A percentile compares a stretch with the other conserved stretches of the same genome.
These are phyloP conservation scores for Penicillium palitans DNA, from an alignment of 2,329 filamentous ascomycete genomes.

Conservation along the genomic window DNA sequence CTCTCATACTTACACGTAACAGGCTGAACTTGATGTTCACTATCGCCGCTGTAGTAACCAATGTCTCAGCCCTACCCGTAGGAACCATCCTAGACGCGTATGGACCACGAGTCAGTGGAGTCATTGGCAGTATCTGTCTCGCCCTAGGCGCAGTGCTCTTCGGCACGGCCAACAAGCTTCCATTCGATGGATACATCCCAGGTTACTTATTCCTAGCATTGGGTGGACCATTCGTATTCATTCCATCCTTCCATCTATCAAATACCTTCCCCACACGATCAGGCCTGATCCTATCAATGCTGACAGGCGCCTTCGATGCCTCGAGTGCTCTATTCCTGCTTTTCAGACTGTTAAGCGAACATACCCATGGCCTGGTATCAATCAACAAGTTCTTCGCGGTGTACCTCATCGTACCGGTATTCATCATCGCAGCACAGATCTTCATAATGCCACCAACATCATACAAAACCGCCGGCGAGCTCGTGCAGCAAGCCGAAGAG, in stretches of 20 bases:
- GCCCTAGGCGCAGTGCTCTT: conserved; percentile 70
- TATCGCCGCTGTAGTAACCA: conserved; percentile 81
- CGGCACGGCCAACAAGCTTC: conserved; percentile 63
- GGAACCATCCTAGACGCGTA: conserved; percentile 81
- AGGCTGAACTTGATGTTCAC: conserved; percentile 88
- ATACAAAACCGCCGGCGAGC: conserved; percentile 82
- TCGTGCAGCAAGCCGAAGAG: conserved; percentile 70
- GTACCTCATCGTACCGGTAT: conserved; percentile 69
- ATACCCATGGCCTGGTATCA: conserved; percentile 57
- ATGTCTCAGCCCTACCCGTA: conserved; percentile 79
- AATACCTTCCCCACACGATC: conserved; percentile 78
- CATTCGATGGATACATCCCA: conserved; percentile 72
- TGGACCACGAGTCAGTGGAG: conserved; percentile 73
- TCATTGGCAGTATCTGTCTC: conserved; percentile 69
- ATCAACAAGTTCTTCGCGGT: conserved; percentile 68
- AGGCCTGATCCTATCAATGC: conserved; percentile 73
- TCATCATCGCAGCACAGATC: conserved; percentile 67
- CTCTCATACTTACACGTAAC: conserved; percentile 5
- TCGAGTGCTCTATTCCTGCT: conserved; percentile 76
- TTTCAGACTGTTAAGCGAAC: conserved; percentile 70
- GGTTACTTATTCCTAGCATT: conserved; percentile 76
- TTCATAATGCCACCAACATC: conserved; percentile 71
- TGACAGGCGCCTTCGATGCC: conserved; percentile 81
- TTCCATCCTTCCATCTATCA: conserved; percentile 79
- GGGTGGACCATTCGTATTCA: conserved; percentile 78